Base-by-base conservation (phyloP, 1,284 basidiomycete species). In the Puccinia coronata region DNA sequence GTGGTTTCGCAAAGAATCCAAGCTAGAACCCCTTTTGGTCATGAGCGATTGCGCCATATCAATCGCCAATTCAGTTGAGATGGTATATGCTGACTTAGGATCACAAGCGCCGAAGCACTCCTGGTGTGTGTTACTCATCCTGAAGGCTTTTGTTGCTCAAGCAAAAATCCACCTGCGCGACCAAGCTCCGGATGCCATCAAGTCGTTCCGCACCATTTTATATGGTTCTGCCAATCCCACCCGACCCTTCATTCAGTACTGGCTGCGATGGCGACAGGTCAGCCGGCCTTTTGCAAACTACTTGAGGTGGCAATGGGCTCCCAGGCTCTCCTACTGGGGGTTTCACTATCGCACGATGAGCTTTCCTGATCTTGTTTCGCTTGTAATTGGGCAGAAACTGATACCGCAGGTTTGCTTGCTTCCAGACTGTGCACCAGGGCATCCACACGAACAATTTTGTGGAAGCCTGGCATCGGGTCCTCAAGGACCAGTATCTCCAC, bases 31-130 rank as follows among this genome's bases (percentile, higher is more conserved):
- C 3, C 25, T 2, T 0, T 3, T 43, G 2, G 16, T 47, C 1
- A 49, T 70, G 67, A 70, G 67, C 18, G 67, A 70, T 18, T 70
- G 41, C 31, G 67, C 67, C 8, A n/a, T 51, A 25, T 41, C 67
- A 1, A 70, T 70, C 11, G 25, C 28, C 5, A 41, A n/a, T 12
- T n/a, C 25, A 1, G 25, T 70, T 20, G 20, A 11, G 6, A 8
- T 14, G 1, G 67, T 23, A 2, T 70, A 49, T 18, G 3, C 1
- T 2, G 43, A 70, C 25, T 9, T 41, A 4, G 41, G 43, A 2
- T 1, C 3, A 11, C 41, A 28, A 34, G 67, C 43, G 20, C 67
- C 67, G 9, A 70, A 70, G 25, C 43, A 28, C 43, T 70, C 49
- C 16, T 70, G 67, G 67, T 70, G 67, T 43, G 2, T 70, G 12